These are phyloP conservation scores for Ustilago xerochloae DNA, from an alignment of 1,284 basidiomycete species.

Conservation along the genomic window DNA sequence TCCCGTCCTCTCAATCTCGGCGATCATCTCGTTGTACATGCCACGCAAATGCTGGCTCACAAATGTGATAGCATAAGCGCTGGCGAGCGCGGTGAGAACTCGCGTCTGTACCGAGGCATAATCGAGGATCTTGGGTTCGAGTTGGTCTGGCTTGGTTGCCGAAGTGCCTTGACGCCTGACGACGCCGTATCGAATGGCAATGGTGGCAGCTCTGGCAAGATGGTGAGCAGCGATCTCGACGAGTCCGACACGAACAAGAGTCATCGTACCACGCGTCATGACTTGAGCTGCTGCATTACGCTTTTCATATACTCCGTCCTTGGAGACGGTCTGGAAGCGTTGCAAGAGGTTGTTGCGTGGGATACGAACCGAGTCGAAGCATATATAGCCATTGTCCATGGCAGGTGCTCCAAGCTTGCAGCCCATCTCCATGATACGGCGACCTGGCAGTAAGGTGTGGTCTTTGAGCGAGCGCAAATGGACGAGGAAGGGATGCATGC, in stretches of 20 bases:
- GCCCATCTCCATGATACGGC: slow-evolving; percentile 54
- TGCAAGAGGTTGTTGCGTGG: slow-evolving; percentile 45
- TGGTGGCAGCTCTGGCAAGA: slow-evolving; percentile 46
- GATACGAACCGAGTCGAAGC: slow-evolving; percentile 49
- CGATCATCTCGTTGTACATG: slow-evolving; percentile 52
- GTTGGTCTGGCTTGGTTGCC: slow-evolving; percentile 18
- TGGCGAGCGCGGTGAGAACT: slow-evolving; percentile 54
- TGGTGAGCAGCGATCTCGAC: slow-evolving; percentile 59
- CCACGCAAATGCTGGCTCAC: slow-evolving; percentile 44
- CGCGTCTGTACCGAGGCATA: slow-evolving; percentile 52
- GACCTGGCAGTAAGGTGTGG: slow-evolving; percentile 48
- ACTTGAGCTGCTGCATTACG: slow-evolving; percentile 50
- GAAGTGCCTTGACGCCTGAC: slow-evolving; percentile 55
- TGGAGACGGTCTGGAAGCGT: slow-evolving; percentile 52
- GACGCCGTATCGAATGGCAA: slow-evolving; percentile 53
- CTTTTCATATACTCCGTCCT: slow-evolving; percentile 47
- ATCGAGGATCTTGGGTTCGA: slow-evolving; percentile 58
- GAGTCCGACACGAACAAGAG: slow-evolving; percentile 54
- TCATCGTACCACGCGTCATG: slow-evolving; percentile 59
- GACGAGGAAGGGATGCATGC: slow-evolving; percentile 62
- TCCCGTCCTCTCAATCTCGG: slow-evolving; percentile 34
- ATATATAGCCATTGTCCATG: slow-evolving; percentile 58
- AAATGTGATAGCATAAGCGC: slow-evolving; percentile 54
- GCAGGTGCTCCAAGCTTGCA: slow-evolving; percentile 53
- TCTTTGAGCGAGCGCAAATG: slow-evolving; percentile 50